Evolutionary conservation across 495 filamentous ascomycete species (phyloP).

Genomic region (Xylaria acuta): DNA sequence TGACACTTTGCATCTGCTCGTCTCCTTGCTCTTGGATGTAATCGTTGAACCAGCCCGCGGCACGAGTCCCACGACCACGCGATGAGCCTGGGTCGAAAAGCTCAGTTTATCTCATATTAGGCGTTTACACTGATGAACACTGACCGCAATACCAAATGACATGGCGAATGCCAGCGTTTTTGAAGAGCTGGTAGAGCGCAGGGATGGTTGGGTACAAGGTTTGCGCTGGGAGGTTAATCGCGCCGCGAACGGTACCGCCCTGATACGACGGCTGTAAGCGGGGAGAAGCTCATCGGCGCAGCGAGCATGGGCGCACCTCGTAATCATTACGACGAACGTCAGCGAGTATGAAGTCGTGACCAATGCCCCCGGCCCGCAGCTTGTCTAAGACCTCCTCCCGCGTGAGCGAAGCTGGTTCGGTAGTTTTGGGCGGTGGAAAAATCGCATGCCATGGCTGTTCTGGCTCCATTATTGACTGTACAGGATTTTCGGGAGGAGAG

Average conservation of each 20-base stretch:
- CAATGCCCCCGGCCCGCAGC: constrained; percentile 36
- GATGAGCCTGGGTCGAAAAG: constrained; percentile 62
- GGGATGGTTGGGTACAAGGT: constrained; percentile 65
- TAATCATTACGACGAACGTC: constrained; percentile 68
- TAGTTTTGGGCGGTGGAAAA: constrained; percentile 22
- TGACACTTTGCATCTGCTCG: constrained; percentile 57
- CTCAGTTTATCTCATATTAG: not conserved
- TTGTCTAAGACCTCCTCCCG: constrained; percentile 38
- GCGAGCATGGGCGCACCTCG: constrained; percentile 52
- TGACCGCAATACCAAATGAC: constrained; percentile 75
- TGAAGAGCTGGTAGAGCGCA: constrained; percentile 61
- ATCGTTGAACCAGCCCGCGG: constrained; percentile 71
- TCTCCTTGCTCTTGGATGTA: constrained; percentile 57
- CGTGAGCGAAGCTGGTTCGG: constrained; percentile 33
- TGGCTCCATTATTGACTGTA: not conserved
- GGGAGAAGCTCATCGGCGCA: not conserved
- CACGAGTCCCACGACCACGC: constrained; percentile 64
- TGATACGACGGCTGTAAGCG: constrained; percentile 34
- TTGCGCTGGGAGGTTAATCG: constrained; percentile 76
- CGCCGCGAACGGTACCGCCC: constrained; percentile 72
- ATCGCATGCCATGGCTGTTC: constrained; percentile 26
- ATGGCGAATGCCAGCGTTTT: constrained; percentile 52
- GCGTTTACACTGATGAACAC: constrained; percentile 28
- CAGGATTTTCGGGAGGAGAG: not conserved
- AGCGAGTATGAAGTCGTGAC: constrained; percentile 64